phyloP scores from a whole-genome alignment of 129 eudicot genomes.

The Cynara cardunculus region DNA sequence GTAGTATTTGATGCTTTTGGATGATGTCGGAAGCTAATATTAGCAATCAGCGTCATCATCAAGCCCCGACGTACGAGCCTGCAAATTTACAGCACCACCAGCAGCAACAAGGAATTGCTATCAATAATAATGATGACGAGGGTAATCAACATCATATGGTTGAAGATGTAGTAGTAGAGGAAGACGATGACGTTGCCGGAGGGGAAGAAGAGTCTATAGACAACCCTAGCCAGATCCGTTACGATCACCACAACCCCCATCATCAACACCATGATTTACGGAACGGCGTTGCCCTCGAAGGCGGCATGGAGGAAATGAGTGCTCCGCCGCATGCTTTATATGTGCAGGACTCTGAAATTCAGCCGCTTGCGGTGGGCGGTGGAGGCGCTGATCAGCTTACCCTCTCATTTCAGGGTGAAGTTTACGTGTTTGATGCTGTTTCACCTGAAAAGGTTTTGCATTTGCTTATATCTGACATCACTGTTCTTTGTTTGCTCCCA shows the following conservation, averaged over 20 bases:
- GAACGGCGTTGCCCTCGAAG: conserved; percentile 22
- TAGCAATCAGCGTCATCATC: conserved; percentile 6
- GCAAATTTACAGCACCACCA: conserved; percentile 3
- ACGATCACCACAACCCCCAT: conserved; percentile 17
- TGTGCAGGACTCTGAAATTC: conserved; percentile 18
- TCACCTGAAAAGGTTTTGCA: conserved; percentile 50
- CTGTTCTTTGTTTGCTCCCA: background rate
- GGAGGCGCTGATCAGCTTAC: conserved; percentile 53
- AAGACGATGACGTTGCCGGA: conserved; percentile 34
- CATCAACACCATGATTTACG: conserved; percentile 30
- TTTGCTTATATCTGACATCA: background rate
- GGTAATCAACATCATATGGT: conserved; percentile 23
- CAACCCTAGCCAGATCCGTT: conserved; percentile 46
- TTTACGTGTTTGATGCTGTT: conserved; percentile 63
- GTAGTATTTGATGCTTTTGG: conserved; percentile 1
- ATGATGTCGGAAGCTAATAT: conserved; percentile 13
- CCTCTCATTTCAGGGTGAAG: conserved; percentile 68
- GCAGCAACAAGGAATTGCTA: conserved; percentile 7
- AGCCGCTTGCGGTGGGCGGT: background rate
- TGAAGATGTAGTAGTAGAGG: conserved; percentile 39
- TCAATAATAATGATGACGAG: background rate
- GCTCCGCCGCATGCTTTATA: conserved; percentile 25
- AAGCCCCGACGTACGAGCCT: background rate
- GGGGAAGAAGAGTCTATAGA: conserved; percentile 42
- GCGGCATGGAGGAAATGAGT: conserved; percentile 23